Percentiles rank a stretch among this genome's conserved stretches.
These are phyloP conservation scores for Zygosaccharomyces pseudobailii DNA, from an alignment of 1,139 yeast genomes.

Conservation along the genomic window DNA sequence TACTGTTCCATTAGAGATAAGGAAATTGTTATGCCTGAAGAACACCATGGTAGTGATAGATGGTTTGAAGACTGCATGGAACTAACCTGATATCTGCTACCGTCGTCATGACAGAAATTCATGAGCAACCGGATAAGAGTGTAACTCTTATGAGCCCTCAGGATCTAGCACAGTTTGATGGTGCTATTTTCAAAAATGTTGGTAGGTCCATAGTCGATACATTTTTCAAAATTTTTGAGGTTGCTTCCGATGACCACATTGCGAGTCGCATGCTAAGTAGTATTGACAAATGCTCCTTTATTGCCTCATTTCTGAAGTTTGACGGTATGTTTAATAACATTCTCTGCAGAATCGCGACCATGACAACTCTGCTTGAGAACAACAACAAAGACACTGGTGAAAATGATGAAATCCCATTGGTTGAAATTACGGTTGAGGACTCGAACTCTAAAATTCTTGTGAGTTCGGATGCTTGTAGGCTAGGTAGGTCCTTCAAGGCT, in stretches of 20 bases:
- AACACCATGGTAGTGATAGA: constrained; percentile 77
- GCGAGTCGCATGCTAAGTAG: constrained; percentile 83
- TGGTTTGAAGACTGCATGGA: constrained; percentile 96
- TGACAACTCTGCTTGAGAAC: constrained; percentile 50
- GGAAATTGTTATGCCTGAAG: constrained; percentile 97
- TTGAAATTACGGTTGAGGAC: constrained; percentile 45
- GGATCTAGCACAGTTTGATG: constrained; percentile 52
- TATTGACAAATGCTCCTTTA: constrained; percentile 74
- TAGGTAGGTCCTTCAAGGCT: constrained; percentile 89
- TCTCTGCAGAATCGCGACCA: constrained; percentile 55
- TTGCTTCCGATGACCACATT: constrained; percentile 87
- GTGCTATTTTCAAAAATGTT: constrained; percentile 57
- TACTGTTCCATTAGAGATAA: constrained; percentile 75
- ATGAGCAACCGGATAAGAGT: constrained; percentile 20
- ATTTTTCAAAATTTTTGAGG: constrained; percentile 69
- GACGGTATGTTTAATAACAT: constrained; percentile 59
- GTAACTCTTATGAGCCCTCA: constrained; percentile 28
- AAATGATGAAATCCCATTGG: constrained; percentile 39
- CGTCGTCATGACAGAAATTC: constrained; percentile 33
- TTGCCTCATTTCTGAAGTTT: constrained; percentile 63
- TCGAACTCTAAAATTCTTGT: constrained; percentile 58
- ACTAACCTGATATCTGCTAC: constrained; percentile 62
- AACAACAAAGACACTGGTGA: constrained; percentile 17
- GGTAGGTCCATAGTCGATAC: constrained; percentile 65
- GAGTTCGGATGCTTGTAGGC: constrained; percentile 73